phyloP scores from a whole-genome alignment of 768 basidiomycete genomes.

The Mycena pura region DNA sequence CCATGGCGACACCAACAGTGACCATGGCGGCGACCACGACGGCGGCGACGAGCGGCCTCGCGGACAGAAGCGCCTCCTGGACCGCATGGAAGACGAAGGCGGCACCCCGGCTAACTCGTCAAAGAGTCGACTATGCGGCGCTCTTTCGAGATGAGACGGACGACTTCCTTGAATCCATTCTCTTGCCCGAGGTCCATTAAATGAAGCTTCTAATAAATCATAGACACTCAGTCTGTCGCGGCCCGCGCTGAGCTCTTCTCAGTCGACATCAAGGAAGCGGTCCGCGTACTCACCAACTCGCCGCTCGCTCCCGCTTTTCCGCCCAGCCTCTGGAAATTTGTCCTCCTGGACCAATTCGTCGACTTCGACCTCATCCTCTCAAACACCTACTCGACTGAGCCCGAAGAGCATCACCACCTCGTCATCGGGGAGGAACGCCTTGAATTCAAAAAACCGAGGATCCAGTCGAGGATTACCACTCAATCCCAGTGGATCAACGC shows the following conservation, averaged over 20 bases:
- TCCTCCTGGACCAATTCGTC: constrained; percentile 12
- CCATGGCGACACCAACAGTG: too few species aligned
- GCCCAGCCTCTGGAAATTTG: neutral
- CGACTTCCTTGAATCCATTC: constrained; percentile 6
- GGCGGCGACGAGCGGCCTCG: too few species aligned
- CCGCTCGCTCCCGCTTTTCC: constrained; percentile 1
- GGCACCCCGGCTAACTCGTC: too few species aligned
- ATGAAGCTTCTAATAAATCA: neutral
- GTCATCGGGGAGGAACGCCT: constrained; percentile 1
- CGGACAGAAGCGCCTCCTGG: too few species aligned
- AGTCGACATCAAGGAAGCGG: neutral
- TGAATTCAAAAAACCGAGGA: constrained; percentile 17
- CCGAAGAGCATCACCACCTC: constrained; percentile 7
- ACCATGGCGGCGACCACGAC: too few species aligned
- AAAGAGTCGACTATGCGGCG: neutral
- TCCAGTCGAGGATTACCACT: neutral
- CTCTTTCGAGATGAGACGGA: neutral
- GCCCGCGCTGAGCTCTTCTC: neutral
- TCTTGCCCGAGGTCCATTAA: constrained; percentile 1
- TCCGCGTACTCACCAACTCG: neutral
- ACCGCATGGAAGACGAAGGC: too few species aligned
- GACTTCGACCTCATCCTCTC: constrained; percentile 9
- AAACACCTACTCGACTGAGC: neutral
- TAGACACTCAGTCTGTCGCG: too few species aligned
- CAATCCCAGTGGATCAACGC: constrained; percentile 10